Evolutionary conservation across 2,329 filamentous ascomycete species (phyloP), one percentile per base, ranked within the genome.

Genomic region (Aureobasidium subglaciale): DNA sequence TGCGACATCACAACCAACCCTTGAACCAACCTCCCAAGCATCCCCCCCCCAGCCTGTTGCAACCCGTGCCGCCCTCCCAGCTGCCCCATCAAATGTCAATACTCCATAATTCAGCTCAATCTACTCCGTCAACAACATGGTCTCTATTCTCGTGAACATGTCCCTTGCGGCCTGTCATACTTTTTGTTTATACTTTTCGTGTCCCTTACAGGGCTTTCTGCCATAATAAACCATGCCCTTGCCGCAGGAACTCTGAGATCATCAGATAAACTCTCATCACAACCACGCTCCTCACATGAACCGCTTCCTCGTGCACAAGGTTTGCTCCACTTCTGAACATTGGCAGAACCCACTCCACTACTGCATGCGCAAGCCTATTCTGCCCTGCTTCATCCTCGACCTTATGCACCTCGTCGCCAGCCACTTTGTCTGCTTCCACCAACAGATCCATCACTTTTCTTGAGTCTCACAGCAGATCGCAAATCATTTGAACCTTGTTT

Each of bases 391-490:
- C 20, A 27, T 5, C 24, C 7, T 13, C 22, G 20, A 22, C 46
- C 18, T 22, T 22, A 18, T 50, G 46, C 46, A 50, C 16, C 46
- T 16, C 22, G 20, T 29, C 46, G 32, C 46, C 46, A 38, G 34
- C 46, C 32, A 50, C 46, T 5, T n/a, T 7, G 5, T 30, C 13
- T 37, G 9, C 11, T 5, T 34, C 16, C 18, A 35, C 20, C 30
- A 20, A 87, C 78, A 76, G 60, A 75, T 62, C 64, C 86, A 63
- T 40, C 72, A 74, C 41, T 67, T 49, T 54, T 68, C 71, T 35
- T 72, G 75, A 48, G 4, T 61, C 59, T n/a, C 58, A 49, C 16
- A 59, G 61, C 30, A 63, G 62, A 18, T 60, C 62, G 42, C 62
- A 62, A n/a, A 56, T 60, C 24, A 37, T 60, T 18, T 56, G 48